phyloP scores from a whole-genome alignment of 345 rosid species.

The Zanthoxylum bungeanum region DNA sequence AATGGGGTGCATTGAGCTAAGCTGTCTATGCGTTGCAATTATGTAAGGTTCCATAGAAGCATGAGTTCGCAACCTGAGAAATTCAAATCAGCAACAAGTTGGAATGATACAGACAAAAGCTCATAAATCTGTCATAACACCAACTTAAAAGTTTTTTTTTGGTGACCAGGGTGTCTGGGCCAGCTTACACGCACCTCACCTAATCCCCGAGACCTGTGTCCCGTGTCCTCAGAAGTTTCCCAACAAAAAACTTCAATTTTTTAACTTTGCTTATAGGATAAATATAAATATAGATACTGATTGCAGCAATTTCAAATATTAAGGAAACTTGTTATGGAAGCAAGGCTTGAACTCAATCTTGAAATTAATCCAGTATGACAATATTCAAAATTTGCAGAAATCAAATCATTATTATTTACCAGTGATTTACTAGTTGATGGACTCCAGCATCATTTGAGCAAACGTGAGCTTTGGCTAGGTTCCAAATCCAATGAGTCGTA shows the following conservation, averaged over 20 bases:
- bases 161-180: too few relatives aligned
- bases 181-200: too few relatives aligned
- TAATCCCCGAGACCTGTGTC: too few relatives aligned
- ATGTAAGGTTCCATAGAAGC: slow-evolving; percentile 91
- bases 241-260: too few relatives aligned
- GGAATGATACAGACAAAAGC: too few relatives aligned
- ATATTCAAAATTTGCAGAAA: too few relatives aligned
- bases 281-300: neutral
- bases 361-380: slow-evolving; percentile 5
- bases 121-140: neutral
- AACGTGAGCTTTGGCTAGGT: slow-evolving; percentile 93
- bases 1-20: slow-evolving; percentile 86
- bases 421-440: slow-evolving; percentile 93
- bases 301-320: neutral
- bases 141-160: too few relatives aligned
- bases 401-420: slow-evolving; percentile 39
- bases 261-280: too few relatives aligned
- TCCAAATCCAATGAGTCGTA: slow-evolving; percentile 90
- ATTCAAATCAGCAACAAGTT: slow-evolving; percentile 3
- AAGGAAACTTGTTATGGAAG: neutral
- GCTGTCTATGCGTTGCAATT: slow-evolving; percentile 83
- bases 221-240: too few relatives aligned
- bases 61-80: slow-evolving; percentile 81
- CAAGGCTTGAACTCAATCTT: too few relatives aligned
- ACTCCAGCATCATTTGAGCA: slow-evolving; percentile 83